Conservation (phyloP, 768 basidiomycete species). For the Leucocoprinus birnbaumii region DNA sequence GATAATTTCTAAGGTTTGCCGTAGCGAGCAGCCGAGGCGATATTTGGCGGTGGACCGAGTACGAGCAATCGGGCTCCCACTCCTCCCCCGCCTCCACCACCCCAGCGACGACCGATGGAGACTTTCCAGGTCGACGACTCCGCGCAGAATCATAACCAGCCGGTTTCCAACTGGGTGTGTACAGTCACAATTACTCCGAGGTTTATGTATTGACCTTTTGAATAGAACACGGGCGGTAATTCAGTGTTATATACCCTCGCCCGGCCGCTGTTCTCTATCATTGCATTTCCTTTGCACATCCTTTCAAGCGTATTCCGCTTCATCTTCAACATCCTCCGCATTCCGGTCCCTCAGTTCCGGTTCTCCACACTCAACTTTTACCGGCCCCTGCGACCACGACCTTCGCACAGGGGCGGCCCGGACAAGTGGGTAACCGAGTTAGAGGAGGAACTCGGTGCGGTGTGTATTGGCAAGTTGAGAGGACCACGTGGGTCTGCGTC, state of each 20-base stretch:
- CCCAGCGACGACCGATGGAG: constrained; percentile 23
- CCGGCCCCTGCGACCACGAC: constrained; percentile 33
- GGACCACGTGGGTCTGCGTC: constrained; percentile 27
- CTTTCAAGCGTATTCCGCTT: constrained; percentile 61
- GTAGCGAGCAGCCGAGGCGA: constrained; percentile 53
- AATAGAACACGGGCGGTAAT: constrained; percentile 2
- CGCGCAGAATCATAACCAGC: constrained; percentile 28
- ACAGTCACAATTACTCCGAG: not conserved
- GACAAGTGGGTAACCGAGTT: constrained; percentile 79
- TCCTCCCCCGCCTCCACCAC: constrained; percentile 15
- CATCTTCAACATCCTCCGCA: constrained; percentile 61
- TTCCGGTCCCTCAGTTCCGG: constrained; percentile 59
- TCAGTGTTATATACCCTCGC: constrained; percentile 21
- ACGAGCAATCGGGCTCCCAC: not conserved
- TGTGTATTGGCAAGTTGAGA: constrained; percentile 47
- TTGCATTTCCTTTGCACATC: constrained; percentile 60
- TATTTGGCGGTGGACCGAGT: constrained; percentile 39
- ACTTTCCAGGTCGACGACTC: constrained; percentile 54
- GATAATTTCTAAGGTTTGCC: not conserved
- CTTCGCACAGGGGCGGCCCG: constrained; percentile 45
- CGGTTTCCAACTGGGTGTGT: constrained; percentile 3
- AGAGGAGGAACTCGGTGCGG: constrained; percentile 83
- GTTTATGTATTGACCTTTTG: constrained; percentile 10
- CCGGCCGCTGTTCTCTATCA: constrained; percentile 41
- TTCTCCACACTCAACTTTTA: constrained; percentile 49